Evolutionary conservation across 2,329 filamentous ascomycete genomes (phyloP).

Genomic region (Neophaeococcomyces mojaviensis): DNA sequence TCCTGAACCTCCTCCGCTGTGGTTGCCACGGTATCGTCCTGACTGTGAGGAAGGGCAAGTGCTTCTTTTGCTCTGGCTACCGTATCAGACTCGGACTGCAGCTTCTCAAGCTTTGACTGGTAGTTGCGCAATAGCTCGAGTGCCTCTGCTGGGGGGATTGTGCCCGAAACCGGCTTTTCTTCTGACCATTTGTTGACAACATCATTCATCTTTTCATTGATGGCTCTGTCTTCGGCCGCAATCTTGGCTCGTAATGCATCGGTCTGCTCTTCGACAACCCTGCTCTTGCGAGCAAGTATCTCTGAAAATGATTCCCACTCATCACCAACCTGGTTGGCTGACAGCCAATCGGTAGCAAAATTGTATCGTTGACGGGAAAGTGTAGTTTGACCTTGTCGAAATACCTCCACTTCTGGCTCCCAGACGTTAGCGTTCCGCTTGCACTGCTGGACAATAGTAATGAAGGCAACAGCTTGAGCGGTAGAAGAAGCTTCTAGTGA

Average conservation of each 20-base stretch:
- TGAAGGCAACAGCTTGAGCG: conserved; percentile 94
- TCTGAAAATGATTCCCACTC: conserved; percentile 94
- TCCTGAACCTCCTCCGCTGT: conserved; percentile 95
- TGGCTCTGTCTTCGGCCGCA: conserved; percentile 81
- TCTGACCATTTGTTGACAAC: conserved; percentile 85
- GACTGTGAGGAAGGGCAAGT: conserved; percentile 73
- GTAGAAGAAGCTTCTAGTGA: conserved; percentile 91
- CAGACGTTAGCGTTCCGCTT: conserved; percentile 88
- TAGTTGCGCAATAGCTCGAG: conserved; percentile 75
- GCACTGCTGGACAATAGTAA: conserved; percentile 93
- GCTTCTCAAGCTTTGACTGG: conserved; percentile 72
- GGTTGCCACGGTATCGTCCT: conserved; percentile 72
- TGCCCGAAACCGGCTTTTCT: conserved; percentile 93
- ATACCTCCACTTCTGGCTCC: conserved; percentile 93
- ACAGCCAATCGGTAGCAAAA: conserved; percentile 87
- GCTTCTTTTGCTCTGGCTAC: conserved; percentile 96
- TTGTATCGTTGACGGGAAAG: conserved; percentile 87
- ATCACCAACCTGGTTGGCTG: conserved; percentile 91
- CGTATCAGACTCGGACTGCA: conserved; percentile 85
- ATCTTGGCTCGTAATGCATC: conserved; percentile 95
- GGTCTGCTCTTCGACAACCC: conserved; percentile 92
- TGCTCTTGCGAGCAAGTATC: conserved; percentile 81
- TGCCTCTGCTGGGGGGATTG: conserved; percentile 81
- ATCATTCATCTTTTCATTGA: conserved; percentile 79
- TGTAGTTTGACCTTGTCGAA: conserved; percentile 90